Conservation (phyloP, 2,329 filamentous ascomycete species). For the Xylariaceae sp. region DNA sequence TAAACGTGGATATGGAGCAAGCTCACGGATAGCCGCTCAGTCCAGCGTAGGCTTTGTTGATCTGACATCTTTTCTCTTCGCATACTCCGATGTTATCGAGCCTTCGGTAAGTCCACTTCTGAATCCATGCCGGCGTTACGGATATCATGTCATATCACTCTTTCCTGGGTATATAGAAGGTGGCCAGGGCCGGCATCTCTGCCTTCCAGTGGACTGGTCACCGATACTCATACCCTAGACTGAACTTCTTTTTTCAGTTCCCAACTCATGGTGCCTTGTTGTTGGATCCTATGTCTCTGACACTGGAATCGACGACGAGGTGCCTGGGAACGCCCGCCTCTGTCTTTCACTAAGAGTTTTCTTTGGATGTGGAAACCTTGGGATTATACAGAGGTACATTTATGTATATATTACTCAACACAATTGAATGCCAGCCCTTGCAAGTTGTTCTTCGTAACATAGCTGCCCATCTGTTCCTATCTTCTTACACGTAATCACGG, state of each 20-base stretch:
- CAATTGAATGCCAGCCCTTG: conserved; percentile 6
- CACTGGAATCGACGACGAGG: conserved; percentile 35
- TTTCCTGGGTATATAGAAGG: conserved; percentile 56
- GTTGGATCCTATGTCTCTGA: conserved; percentile 18
- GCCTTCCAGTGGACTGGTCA: conserved; percentile 50
- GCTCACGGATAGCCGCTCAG: conserved; percentile 64
- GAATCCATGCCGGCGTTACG: conserved; percentile 9
- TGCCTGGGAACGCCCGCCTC: conserved; percentile 32
- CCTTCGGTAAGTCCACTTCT: conserved; percentile 36
- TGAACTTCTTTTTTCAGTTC: conserved; percentile 33
- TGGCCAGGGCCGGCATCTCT: conserved; percentile 45
- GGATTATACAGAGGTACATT: conserved; percentile 37
- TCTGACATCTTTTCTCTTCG: conserved; percentile 68
- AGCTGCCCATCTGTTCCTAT: background rate
- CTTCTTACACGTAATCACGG: background rate
- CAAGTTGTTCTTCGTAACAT: background rate
- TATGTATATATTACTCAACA: conserved; percentile 11
- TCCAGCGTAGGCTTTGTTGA: conserved; percentile 72
- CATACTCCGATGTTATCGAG: conserved; percentile 57
- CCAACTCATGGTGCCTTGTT: conserved; percentile 28
- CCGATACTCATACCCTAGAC: conserved; percentile 67
- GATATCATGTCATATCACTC: background rate
- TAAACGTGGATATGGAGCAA: conserved; percentile 76
- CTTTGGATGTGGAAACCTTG: conserved; percentile 43
- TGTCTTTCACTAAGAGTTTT: conserved; percentile 43